Evolutionary conservation across 305 asterid genomes (phyloP).

Genomic region (Striga hermonthica): DNA sequence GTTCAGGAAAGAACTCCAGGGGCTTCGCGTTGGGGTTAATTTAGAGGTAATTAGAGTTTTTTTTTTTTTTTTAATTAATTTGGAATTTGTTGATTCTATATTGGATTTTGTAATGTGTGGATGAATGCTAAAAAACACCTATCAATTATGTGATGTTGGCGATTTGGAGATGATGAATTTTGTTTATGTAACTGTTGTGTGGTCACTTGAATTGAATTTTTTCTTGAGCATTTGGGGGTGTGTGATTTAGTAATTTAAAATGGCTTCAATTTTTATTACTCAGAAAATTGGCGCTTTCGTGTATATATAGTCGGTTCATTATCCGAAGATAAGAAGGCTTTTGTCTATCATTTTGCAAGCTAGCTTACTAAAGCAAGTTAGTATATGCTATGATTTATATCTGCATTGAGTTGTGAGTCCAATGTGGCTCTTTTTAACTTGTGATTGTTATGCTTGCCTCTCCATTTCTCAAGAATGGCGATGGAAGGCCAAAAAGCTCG

Average conservation of each 20-base stretch:
- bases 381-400: neutral
- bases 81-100: neutral
- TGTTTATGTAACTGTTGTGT: neutral
- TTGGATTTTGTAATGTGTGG: neutral
- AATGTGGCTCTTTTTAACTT: no score
- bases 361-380: no score
- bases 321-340: neutral
- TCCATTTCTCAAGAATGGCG: neutral
- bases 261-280: neutral
- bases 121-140: neutral
- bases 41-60: constrained; percentile 53
- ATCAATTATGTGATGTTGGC: neutral
- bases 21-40: constrained; percentile 78
- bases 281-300: neutral
- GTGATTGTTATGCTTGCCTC: no score
- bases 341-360: no score
- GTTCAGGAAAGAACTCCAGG: constrained; percentile 73
- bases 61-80: neutral
- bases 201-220: neutral
- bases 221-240: constrained; percentile 16
- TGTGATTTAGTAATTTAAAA: neutral
- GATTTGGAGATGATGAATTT: constrained; percentile 8
- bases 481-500: neutral
- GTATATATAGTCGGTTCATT: constrained; percentile 3
- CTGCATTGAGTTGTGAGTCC: neutral